Percentiles rank a stretch among this genome's conserved stretches.
These are phyloP conservation scores for Tripterygium wilfordii DNA, from an alignment of 177 flowering plant genomes.

Conservation along the genomic window DNA sequence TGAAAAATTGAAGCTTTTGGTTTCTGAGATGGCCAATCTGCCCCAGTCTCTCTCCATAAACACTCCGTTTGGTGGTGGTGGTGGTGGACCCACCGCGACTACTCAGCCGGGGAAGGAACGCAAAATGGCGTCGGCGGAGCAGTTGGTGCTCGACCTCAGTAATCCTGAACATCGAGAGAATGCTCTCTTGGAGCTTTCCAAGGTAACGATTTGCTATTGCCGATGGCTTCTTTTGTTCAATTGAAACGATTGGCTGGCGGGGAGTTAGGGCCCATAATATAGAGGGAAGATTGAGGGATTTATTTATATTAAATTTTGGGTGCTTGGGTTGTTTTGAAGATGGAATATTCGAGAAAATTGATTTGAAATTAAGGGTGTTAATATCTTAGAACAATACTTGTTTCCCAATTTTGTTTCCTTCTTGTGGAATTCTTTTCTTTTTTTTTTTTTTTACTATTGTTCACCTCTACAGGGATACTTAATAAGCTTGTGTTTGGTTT, in stretches of 20 bases:
- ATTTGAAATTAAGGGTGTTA: too few species aligned
- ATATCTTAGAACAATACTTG: too few species aligned
- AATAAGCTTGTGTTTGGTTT: constrained; percentile 18
- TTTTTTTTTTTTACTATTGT: constrained; percentile 67
- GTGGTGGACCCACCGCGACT: constrained; percentile 21
- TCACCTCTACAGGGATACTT: constrained; percentile 48
- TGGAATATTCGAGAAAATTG: too few species aligned
- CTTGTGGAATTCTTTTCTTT: constrained; percentile 68
- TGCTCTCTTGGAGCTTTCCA: constrained; percentile 65
- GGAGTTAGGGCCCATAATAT: too few species aligned
- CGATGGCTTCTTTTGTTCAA: not conserved
- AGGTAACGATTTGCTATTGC: constrained; percentile 26
- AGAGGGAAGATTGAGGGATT: too few species aligned
- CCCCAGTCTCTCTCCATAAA: constrained; percentile 45
- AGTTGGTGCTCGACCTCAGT: constrained; percentile 54
- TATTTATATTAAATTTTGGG: too few species aligned
- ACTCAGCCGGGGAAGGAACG: constrained; percentile 21
- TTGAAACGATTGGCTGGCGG: too few species aligned
- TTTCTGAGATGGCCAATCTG: constrained; percentile 47
- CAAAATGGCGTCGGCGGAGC: constrained; percentile 57
- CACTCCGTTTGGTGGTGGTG: constrained; percentile 33
- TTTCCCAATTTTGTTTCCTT: constrained; percentile 68
- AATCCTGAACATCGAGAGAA: constrained; percentile 64
- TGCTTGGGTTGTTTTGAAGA: too few species aligned
- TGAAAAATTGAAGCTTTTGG: too few species aligned